These are phyloP conservation scores for Mrakia hoshinonis DNA, from an alignment of 768 basidiomycete species.

Conservation along the genomic window DNA sequence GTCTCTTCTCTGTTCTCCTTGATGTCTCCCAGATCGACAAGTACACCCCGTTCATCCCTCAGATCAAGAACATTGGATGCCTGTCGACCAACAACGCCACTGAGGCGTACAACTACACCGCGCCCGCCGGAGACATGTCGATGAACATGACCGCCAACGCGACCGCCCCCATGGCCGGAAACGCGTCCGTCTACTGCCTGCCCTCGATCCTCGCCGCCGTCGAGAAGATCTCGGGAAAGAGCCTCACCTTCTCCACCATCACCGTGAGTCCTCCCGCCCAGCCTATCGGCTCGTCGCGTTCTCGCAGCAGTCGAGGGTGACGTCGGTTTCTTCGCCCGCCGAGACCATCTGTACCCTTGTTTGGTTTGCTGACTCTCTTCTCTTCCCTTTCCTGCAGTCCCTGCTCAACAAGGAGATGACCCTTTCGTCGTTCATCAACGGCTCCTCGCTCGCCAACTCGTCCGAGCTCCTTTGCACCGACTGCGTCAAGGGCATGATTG, in stretches of 20 bases:
- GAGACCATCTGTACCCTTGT: not conserved
- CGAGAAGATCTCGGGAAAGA: not conserved
- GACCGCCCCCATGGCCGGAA: not conserved
- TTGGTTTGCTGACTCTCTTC: not conserved
- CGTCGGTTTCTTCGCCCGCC: not conserved
- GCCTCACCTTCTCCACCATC: slow-evolving; percentile 4
- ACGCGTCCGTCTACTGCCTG: slow-evolving; percentile 6
- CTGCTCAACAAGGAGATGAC: not conserved
- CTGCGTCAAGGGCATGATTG: not conserved
- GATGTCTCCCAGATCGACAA: not conserved
- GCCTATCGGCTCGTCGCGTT: no score
- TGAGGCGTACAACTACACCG: slow-evolving; percentile 4
- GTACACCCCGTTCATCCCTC: slow-evolving; percentile 13
- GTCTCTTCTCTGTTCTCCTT: not conserved
- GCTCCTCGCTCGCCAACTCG: not conserved
- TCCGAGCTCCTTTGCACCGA: slow-evolving; percentile 10
- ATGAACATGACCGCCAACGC: not conserved
- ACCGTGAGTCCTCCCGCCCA: not conserved
- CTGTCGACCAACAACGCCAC: not conserved
- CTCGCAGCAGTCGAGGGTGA: no score
- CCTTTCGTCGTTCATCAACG: not conserved
- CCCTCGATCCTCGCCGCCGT: not conserved
- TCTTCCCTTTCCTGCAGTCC: not conserved
- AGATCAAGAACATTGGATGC: slow-evolving; percentile 4
- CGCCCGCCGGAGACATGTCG: not conserved